Base-by-base conservation (phyloP, 768 basidiomycete species). In the Termitomyces sp. region DNA sequence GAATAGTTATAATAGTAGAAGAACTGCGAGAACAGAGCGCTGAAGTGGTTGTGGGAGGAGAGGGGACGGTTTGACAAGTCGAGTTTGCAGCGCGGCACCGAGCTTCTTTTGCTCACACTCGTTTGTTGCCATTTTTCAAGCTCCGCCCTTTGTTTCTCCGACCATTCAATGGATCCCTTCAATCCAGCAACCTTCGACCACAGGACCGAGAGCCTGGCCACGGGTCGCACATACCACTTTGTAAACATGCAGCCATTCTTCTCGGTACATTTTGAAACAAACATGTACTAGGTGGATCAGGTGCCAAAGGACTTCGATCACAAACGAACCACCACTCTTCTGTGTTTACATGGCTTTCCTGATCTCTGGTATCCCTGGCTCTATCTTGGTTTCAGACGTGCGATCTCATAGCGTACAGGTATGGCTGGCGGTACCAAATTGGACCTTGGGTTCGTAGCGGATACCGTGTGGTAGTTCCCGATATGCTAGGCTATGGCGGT, bases 321-420 rank as follows among this genome's bases (percentile, higher is more conserved):
- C 14, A 64, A 70, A 30, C 62, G 70, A 19, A 74, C 71, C 7
- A 71, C 71, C 1, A 83, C 88, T 2, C 58, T 92, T 7, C 74
- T 91, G n/a, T 87, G 85, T 64, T 58, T 91, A 17, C 90, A 93
- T 64, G 90, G 90, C 1, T 91, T 92, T 65, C 90, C 90, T 14
- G 90, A 92, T 64, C 66, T 73, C 26, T 79, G 77, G 77, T 72
- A 66, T 22, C 35, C 24, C n/a, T 43, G 53, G 5, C 54, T 55
- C 38, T 53, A 19, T 42, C n/a, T 47, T 11, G 24, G 14, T 34
- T 19, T 32, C n/a, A 11, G 24, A 10, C 34, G 32, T 24, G n/a
- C 26, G 6, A 49, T 45, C 61, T 48, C n/a, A 55, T 43, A 10
- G 21, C 22, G 15, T 55, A 3, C 44, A 84, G 83, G 83, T 89